Evolutionary conservation across 306 rosid species (phyloP).

Genomic region (Cucumis melo): DNA sequence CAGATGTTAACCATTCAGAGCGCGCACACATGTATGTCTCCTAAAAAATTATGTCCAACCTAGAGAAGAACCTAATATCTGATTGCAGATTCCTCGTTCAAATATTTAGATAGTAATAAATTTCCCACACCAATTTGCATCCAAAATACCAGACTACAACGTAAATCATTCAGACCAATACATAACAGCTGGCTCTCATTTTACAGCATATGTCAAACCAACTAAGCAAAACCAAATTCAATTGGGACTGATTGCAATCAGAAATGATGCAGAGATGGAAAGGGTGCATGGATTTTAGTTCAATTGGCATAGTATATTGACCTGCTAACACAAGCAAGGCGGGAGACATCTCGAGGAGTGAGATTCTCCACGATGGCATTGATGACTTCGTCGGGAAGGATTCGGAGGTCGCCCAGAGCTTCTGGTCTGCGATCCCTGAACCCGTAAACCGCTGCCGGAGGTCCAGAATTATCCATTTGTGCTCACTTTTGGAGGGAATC

Average conservation of each 20-base stretch:
- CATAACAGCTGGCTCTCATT: neutral
- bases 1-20: neutral
- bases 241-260: neutral
- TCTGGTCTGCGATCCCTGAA: slow-evolving; percentile 53
- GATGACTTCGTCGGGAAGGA: slow-evolving; percentile 75
- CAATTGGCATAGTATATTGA: neutral
- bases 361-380: slow-evolving; percentile 54
- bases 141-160: neutral
- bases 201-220: neutral
- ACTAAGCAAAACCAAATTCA: neutral
- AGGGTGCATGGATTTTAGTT: neutral
- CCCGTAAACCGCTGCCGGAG: slow-evolving; percentile 1
- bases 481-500: neutral
- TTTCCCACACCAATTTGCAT: neutral
- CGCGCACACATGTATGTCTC: neutral
- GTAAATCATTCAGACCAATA: neutral
- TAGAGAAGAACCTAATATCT: neutral
- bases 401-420: slow-evolving; percentile 66
- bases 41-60: neutral
- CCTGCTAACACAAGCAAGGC: slow-evolving; percentile 92
- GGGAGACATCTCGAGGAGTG: slow-evolving; percentile 58
- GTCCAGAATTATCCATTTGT: slow-evolving; percentile 25
- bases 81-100: neutral
- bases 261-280: neutral
- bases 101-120: too few relatives aligned